Evolutionary conservation across 768 basidiomycete species (phyloP).

Genomic region (Boletus tylopilopsis): DNA sequence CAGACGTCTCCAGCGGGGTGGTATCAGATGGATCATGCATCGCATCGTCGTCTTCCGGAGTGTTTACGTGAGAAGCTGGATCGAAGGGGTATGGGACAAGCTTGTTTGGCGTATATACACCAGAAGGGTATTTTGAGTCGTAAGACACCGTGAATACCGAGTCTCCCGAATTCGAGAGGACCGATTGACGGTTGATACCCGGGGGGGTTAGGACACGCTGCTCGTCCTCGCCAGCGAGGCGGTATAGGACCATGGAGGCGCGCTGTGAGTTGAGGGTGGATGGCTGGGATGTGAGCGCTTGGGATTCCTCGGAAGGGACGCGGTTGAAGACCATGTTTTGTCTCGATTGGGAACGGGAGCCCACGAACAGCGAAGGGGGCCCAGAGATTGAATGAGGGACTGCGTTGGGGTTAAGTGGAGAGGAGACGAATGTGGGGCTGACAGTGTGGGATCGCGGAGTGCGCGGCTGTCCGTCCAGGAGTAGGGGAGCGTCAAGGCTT

Average conservation of each 20-base stretch:
- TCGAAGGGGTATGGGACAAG: slow-evolving; percentile 72
- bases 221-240: slow-evolving; percentile 41
- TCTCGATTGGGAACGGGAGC: slow-evolving; percentile 38
- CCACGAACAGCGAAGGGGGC: slow-evolving; percentile 16
- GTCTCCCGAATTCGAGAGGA: slow-evolving; percentile 52
- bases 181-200: slow-evolving; percentile 35
- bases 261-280: slow-evolving; percentile 27
- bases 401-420: slow-evolving; percentile 49
- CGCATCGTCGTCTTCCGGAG: slow-evolving; percentile 68
- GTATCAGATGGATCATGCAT: slow-evolving; percentile 59
- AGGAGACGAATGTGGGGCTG: slow-evolving; percentile 40
- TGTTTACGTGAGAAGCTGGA: slow-evolving; percentile 54
- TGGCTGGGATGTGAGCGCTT: slow-evolving; percentile 34
- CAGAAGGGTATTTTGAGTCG: slow-evolving; percentile 65
- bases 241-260: slow-evolving; percentile 67
- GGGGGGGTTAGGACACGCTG: slow-evolving; percentile 35
- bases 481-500: slow-evolving; percentile 31
- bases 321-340: slow-evolving; percentile 41
- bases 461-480: slow-evolving; percentile 13
- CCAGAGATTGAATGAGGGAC: slow-evolving; percentile 8
- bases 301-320: slow-evolving; percentile 43
- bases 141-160: slow-evolving; percentile 45
- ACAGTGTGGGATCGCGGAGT: slow-evolving; percentile 26
- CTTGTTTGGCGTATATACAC: slow-evolving; percentile 27
- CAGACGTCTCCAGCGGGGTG: slow-evolving; percentile 23